Base-by-base conservation (phyloP, 306 rosid genomes). In the Pterocarpus macrocarpus region DNA sequence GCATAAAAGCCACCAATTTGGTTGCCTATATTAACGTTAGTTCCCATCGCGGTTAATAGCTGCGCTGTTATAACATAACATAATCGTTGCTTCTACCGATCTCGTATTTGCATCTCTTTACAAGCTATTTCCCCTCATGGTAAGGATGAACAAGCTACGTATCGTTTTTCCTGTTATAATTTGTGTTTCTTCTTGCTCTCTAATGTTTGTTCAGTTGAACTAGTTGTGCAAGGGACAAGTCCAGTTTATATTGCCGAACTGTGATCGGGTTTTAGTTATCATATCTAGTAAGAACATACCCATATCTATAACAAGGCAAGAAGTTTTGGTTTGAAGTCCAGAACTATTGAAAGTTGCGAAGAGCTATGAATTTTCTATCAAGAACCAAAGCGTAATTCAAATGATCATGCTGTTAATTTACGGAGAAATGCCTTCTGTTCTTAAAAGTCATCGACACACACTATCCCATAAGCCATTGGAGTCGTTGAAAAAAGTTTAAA, bases 81-180 rank as follows among this genome's bases (percentile, higher is more conserved):
- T 0, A 22, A 22, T 22, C 28, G 28, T 3, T 58, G 58, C 47
- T 56, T 72, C 69, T 88, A 43, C 32, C 38, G 4, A 68, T 30
- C 53, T 67, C 78, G 53, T 4, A 43, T 52, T 16, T 13, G 34
- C 59, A 64, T 47, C 64, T 36, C n/a, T 38, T 64, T 58, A 43
- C 62, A 16, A 70, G 32, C 69, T 38, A 17, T 8, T 49, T 36
- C 50, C 41, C 64, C 58, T 11, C 9, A 76, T 76, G 85, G 91
- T 85, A 88, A 66, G 64, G 61, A 75, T 34, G 22, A 33, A 66
- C 56, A 57, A 10, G 5, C 2, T 73, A 68, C 16, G 16, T 57
- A 2, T 49, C 5, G 1, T 76, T 77, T 73, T 35, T 67, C 0
- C 56, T 43, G 22, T 38, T 8, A 28, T 58, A 35, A 75, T 59